Conservation (phyloP, 176 grass and related monocot genomes). For the Triticum turgidum region DNA sequence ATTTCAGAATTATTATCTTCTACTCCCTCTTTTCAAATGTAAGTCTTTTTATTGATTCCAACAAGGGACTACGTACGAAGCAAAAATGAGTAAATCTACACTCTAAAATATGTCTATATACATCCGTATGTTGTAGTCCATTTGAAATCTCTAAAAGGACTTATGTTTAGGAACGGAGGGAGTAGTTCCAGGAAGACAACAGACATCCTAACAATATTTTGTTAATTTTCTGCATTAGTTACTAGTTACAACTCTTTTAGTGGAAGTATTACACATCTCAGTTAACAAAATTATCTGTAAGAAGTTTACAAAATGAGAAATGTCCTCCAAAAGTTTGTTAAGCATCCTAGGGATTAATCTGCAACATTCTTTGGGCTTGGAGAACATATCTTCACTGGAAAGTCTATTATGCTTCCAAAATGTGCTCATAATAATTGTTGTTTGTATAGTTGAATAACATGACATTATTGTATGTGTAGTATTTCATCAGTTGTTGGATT, state of each 20-base stretch:
- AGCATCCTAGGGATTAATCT: slow-evolving; percentile 49
- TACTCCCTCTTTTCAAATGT: too few species aligned
- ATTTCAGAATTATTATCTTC: neutral
- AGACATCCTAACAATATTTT: neutral
- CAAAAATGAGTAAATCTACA: too few species aligned
- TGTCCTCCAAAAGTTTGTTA: slow-evolving; percentile 65
- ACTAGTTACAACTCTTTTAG: neutral
- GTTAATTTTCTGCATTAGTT: neutral
- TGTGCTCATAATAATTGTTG: neutral
- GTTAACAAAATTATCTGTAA: slow-evolving; percentile 70
- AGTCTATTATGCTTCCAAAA: slow-evolving; percentile 30
- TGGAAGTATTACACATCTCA: neutral
- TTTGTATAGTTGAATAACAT: neutral
- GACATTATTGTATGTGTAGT: slow-evolving; percentile 34
- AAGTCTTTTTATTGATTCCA: too few species aligned
- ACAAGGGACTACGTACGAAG: too few species aligned
- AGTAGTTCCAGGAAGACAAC: neutral
- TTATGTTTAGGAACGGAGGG: too few species aligned
- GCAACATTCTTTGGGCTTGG: slow-evolving; percentile 73
- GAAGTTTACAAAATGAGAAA: slow-evolving; percentile 68
- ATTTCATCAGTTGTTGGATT: slow-evolving; percentile 79
- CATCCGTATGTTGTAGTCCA: too few species aligned
- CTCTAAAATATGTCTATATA: too few species aligned
- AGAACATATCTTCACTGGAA: slow-evolving; percentile 86
- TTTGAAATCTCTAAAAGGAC: too few species aligned